Base-by-base conservation (phyloP, 352 stramenopile species). In the Globisporangium cederbergense region DNA sequence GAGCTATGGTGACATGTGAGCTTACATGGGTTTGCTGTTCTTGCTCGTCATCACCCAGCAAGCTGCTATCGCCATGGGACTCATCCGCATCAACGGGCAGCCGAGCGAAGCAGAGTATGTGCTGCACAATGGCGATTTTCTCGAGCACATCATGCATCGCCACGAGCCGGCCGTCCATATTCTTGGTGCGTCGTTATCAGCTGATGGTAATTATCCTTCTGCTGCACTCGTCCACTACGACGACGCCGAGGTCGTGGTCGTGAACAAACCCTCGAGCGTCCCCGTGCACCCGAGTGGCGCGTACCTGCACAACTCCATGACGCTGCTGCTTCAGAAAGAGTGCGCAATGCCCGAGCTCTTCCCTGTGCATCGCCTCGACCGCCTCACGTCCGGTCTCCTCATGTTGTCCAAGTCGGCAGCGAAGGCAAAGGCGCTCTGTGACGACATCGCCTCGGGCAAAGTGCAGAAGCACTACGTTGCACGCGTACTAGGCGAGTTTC, bases 321-420 rank as follows among this genome's bases (percentile, higher is more conserved):
- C 76, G 2, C 53, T 66, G 38, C 81, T 88, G 46, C 42, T 91
- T n/a, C 47, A 75, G 58, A 66, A 5, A 28, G 67, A 83, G 16
- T 59, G 34, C 22, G 34, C 75, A 20, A 47, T 70, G n/a, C 58
- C 74, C 2, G 57, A 79, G 62, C 67, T 95, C 22, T 81, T 86
- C 46, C 74, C 91, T 9, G 90, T 98, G 47, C 93, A 99, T 78
- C 93, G 96, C 22, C 71, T 99, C 18, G 96, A 99, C 81, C 82
- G 93, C 58, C 72, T 99, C 11, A 99, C 96, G 22, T 98, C 90
- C 0, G 82, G 82, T 4, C 64, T 91, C 28, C 46, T 89, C 34
- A 58, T 91, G 16, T 69, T 91, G 8, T 75, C 77, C 62, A 91
- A 87, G 47, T 73, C 71, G 2, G 7, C 71, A 3, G 60, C 65